Evolutionary conservation across 192 early-diverging fungal species (phyloP).

Genomic region (Backusella westeae): DNA sequence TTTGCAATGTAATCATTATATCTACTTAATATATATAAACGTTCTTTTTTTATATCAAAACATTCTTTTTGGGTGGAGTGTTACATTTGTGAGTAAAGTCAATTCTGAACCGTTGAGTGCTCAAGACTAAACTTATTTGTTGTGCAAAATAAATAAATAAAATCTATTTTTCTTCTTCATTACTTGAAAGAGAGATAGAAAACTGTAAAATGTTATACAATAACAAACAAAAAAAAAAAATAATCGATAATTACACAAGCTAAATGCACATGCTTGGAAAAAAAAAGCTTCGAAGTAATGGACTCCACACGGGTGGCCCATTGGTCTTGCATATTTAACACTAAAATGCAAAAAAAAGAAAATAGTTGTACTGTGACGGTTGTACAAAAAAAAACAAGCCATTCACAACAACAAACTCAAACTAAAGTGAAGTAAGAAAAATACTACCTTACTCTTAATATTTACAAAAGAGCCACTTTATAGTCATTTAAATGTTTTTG

Average conservation of each 20-base stretch:
- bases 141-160: neutral
- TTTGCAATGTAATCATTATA: constrained; percentile 15
- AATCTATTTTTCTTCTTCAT: neutral
- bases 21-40: constrained; percentile 14
- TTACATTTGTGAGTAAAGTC: neutral
- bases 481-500: neutral
- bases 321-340: neutral
- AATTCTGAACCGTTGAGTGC: neutral
- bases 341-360: neutral
- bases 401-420: neutral
- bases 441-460: neutral
- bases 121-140: neutral
- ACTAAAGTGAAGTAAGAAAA: neutral
- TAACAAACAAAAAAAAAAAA: neutral
- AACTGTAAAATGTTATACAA: neutral
- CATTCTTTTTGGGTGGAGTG: neutral
- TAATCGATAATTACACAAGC: neutral
- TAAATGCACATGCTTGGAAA: neutral
- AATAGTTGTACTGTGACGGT: neutral
- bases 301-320: neutral
- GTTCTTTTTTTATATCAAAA: neutral
- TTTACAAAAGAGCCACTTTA: neutral
- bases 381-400: constrained; percentile 6
- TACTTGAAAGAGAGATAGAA: neutral
- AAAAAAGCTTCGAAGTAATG: neutral